Evolutionary conservation across 164 flowering plant species (phyloP).

Genomic region (Tetrastigma voinierianum): DNA sequence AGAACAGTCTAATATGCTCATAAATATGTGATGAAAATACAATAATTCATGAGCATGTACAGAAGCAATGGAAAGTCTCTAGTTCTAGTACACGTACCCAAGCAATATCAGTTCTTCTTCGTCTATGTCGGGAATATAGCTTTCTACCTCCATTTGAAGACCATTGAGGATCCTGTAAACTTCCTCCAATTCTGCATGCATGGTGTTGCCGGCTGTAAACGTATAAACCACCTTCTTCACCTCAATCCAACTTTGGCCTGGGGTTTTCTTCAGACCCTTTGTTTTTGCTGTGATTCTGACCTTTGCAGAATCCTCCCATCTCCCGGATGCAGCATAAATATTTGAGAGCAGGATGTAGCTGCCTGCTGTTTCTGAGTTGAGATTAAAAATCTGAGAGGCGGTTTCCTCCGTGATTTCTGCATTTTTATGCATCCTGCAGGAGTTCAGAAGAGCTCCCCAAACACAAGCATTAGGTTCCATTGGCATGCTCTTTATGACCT

Average conservation of each 20-base stretch:
- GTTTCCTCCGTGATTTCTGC: slow-evolving; percentile 46
- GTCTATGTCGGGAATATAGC: slow-evolving; percentile 19
- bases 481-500: slow-evolving; percentile 60
- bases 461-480: slow-evolving; percentile 64
- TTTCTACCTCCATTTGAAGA: slow-evolving; percentile 43
- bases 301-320: slow-evolving; percentile 78
- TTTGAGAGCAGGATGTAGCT: slow-evolving; percentile 74
- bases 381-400: slow-evolving; percentile 35
- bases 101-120: slow-evolving; percentile 18
- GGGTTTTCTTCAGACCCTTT: slow-evolving; percentile 63
- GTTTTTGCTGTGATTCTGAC: slow-evolving; percentile 56
- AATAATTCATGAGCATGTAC: slow-evolving; percentile 17
- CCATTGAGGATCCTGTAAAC: slow-evolving; percentile 32
- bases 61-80: slow-evolving; percentile 14
- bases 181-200: slow-evolving; percentile 35
- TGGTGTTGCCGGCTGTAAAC: slow-evolving; percentile 56
- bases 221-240: slow-evolving; percentile 55
- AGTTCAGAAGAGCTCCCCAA: slow-evolving; percentile 72
- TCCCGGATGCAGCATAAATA: slow-evolving; percentile 59
- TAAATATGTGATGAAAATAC: slow-evolving; percentile 6
- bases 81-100: slow-evolving; percentile 18
- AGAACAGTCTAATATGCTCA: neutral
- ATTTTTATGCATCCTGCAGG: slow-evolving; percentile 63
- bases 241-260: slow-evolving; percentile 81
- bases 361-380: slow-evolving; percentile 40